phyloP scores from a whole-genome alignment of 108 stramenopile genomes.

The Ochromonas danica region DNA sequence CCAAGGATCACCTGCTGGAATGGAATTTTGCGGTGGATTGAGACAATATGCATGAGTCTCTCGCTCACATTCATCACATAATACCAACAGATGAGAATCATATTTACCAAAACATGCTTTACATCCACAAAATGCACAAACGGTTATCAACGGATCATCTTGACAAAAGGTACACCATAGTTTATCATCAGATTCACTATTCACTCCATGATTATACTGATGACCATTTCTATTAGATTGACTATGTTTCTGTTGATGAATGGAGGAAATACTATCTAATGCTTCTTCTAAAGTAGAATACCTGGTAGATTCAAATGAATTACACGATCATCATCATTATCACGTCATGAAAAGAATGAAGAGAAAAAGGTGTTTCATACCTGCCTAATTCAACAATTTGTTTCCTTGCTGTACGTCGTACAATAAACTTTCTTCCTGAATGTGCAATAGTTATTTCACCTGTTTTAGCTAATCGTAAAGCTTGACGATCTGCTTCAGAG shows the following conservation, averaged over 20 bases:
- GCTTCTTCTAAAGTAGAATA: not conserved
- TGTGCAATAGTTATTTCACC: not conserved
- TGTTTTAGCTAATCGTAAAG: not conserved
- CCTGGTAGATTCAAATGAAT: not conserved
- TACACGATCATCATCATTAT: not conserved
- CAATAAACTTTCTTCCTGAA: not conserved
- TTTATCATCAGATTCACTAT: not conserved
- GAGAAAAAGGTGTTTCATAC: not conserved
- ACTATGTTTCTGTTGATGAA: not conserved
- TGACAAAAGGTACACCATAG: conserved; percentile 23
- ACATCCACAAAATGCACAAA: conserved; percentile 32
- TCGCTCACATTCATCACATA: conserved; percentile 14
- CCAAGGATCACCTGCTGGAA: conserved; percentile 21
- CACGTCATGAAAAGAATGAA: not conserved
- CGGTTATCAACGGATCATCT: not conserved
- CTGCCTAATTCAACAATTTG: conserved; percentile 1
- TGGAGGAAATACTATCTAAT: not conserved
- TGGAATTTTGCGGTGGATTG: conserved; percentile 19
- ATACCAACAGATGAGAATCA: conserved; percentile 1
- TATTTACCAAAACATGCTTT: conserved; percentile 2
- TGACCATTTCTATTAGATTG: not conserved
- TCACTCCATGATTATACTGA: not conserved
- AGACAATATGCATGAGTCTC: conserved; percentile 5
- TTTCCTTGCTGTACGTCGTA: not conserved
- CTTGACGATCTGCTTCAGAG: not conserved